Conservation (phyloP, 768 basidiomycete species). For the Sarcodon sp. region DNA sequence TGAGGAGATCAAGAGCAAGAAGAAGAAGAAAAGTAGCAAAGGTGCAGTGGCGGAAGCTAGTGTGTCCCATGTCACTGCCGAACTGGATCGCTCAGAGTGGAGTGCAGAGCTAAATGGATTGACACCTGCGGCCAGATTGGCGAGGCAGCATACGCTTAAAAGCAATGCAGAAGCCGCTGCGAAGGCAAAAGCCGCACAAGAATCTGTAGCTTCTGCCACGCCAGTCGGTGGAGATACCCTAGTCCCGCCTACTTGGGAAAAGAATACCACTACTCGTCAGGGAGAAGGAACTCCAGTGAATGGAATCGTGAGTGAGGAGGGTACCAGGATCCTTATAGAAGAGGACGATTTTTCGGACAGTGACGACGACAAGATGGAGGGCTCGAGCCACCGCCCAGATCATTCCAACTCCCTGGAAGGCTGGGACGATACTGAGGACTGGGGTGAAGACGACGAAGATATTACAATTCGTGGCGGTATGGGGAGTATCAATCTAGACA, state of each 20-base stretch:
- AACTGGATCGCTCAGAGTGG: conserved; percentile 72
- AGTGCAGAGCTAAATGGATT: conserved; percentile 55
- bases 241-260: conserved; percentile 63
- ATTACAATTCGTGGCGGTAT: conserved; percentile 57
- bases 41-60: conserved; percentile 52
- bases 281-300: conserved; percentile 32
- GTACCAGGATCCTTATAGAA: conserved; percentile 39
- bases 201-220: conserved; percentile 34
- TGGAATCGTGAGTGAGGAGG: conserved; percentile 47
- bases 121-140: conserved; percentile 83
- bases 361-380: conserved; percentile 42
- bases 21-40: conserved; percentile 44
- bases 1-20: conserved; percentile 17
- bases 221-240: conserved; percentile 13
- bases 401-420: conserved; percentile 32
- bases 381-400: conserved; percentile 24
- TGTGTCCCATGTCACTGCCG: conserved; percentile 74
- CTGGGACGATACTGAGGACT: conserved; percentile 74
- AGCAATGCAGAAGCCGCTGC: conserved; percentile 74
- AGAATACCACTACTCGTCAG: conserved; percentile 56
- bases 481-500: conserved; percentile 33
- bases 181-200: conserved; percentile 42
- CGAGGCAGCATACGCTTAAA: conserved; percentile 84
- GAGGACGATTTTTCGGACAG: conserved; percentile 53
- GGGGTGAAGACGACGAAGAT: conserved; percentile 65